Evolutionary conservation across 345 rosid genomes (phyloP), one percentile per base, ranked within the genome.

Genomic region (Rhodamnia argentea): DNA sequence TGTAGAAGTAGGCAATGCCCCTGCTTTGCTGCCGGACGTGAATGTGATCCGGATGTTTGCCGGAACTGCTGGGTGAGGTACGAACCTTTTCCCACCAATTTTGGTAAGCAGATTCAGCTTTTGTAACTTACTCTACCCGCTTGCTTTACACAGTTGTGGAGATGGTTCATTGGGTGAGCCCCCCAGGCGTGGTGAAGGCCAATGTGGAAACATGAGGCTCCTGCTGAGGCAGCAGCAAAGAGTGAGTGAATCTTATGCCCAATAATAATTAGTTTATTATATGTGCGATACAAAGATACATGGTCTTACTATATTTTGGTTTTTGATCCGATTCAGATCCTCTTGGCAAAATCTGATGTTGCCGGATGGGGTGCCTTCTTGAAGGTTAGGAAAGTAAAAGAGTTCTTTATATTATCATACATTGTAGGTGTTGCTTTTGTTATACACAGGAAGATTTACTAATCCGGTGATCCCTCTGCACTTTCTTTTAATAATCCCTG

Each of bases 281-380:
- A 37, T 37, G 81, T 16, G 24, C 47, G 10, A 37, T 9, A 70
- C 26, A 8, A 18, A 70, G 81, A 70, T 70, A 78, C 82, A 40
- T 26, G 52, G 50, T 86, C 82, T 64, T 26, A 57, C 87, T 86
- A 74, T 44, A 62, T 62, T 76, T 59, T 88, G 32, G 84, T 85
- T 84, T 89, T 83, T 76, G 47, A 29, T 62, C 27, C 51, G 16
- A 83, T 62, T 37, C 94, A 97, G 99, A 95, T 96, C 87, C 96
- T 97, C 84, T 87, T 96, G 92, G 96, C 94, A 53, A 96, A 94
- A 87, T 97, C 99, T 83, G 97, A 96, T 82, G 94, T 97, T 88
- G 98, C 99, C 60, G 99, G 99, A 76, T 97, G 99, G 99, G 99
- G 99, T 88, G 99, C 99, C 86, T 97, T 96, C 88, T 91, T 97